A percentile compares a stretch with the other conserved stretches of the same genome.
Evolutionary conservation across 371 early-diverging fungal species (phyloP).

Genomic region (Haplosporangium sp.): DNA sequence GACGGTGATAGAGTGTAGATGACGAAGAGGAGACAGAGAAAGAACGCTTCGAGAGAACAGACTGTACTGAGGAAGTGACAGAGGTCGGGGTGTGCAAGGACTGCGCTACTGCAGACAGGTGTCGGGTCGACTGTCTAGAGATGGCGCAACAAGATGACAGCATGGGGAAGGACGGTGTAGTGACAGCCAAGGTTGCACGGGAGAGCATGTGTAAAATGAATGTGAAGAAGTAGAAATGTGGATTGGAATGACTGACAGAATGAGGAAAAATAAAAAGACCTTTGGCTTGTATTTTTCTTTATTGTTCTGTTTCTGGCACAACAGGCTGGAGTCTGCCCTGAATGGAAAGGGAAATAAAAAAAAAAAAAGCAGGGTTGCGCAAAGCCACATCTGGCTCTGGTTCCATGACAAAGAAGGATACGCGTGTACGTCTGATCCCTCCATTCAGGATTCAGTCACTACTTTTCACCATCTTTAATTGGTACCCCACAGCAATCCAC

Average conservation of each 20-base stretch:
- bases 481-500: background rate
- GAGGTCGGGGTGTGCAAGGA: background rate
- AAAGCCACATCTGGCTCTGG: no score
- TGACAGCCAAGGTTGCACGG: background rate
- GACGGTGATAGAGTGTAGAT: background rate
- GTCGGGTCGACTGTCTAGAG: conserved; percentile 12
- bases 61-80: background rate
- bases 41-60: conserved; percentile 4
- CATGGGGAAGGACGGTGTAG: background rate
- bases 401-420: no score
- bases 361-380: no score
- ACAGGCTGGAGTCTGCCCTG: no score
- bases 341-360: no score
- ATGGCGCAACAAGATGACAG: background rate
- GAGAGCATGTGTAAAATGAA: background rate
- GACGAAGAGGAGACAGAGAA: background rate
- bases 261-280: background rate
- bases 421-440: no score
- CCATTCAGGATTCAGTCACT: background rate
- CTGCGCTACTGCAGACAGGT: conserved; percentile 12
- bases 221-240: background rate
- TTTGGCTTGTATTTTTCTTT: background rate
- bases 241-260: background rate
- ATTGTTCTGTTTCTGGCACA: background rate
- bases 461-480: background rate